phyloP scores from a whole-genome alignment of 2,329 filamentous ascomycete species.

The Diplocarpon rosae region DNA sequence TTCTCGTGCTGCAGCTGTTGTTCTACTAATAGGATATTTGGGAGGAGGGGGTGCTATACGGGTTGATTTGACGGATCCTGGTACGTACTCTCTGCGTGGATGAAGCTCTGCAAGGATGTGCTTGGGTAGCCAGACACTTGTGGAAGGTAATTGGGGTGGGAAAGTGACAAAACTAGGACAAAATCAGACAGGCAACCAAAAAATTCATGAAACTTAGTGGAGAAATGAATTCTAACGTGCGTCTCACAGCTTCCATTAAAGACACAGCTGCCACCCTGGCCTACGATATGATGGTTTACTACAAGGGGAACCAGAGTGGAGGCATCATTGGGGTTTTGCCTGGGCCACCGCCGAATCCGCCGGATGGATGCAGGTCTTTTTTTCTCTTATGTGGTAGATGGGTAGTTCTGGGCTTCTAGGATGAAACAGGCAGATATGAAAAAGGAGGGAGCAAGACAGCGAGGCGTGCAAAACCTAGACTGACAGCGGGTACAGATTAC shows the following conservation, averaged over 20 bases:
- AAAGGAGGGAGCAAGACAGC: neutral
- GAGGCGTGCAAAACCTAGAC: neutral
- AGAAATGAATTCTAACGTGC: too few species aligned
- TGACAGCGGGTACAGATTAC: conserved; percentile 31
- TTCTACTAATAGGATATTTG: conserved; percentile 13
- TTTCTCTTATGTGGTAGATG: neutral
- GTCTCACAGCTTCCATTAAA: conserved; percentile 28
- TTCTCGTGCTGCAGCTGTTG: conserved; percentile 15
- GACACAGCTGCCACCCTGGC: conserved; percentile 24
- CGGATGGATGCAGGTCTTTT: conserved; percentile 24
- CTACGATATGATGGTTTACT: conserved; percentile 31
- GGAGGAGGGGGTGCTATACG: conserved; percentile 27
- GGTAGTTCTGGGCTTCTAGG: neutral
- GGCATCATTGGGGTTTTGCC: conserved; percentile 39
- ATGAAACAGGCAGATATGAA: neutral
- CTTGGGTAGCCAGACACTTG: too few species aligned
- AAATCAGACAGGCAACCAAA: too few species aligned
- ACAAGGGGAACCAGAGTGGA: conserved; percentile 31
- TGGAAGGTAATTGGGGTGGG: too few species aligned
- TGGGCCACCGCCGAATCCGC: conserved; percentile 30
- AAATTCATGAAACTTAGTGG: too few species aligned
- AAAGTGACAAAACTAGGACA: too few species aligned
- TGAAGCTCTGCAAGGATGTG: too few species aligned
- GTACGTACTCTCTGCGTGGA: conserved; percentile 11
- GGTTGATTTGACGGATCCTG: conserved; percentile 20